Evolutionary conservation across 805 yeast genomes (phyloP), one percentile per base, ranked within the genome.

Genomic region (Wickerhamomyces mucosus): DNA sequence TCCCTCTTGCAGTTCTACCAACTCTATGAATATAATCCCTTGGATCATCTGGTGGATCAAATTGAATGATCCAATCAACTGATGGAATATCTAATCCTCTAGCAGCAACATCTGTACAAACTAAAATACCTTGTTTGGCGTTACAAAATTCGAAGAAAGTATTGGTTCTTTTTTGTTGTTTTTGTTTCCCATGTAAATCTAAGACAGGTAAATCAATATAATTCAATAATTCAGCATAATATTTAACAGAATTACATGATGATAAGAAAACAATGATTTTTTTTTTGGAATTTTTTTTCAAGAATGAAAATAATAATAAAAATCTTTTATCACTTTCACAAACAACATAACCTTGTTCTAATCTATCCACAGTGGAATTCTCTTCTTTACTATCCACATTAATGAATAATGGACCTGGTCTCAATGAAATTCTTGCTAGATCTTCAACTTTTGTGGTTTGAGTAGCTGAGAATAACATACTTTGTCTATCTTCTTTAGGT

Each of bases 11-110:
- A 18, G 99, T 92, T 68, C 99, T 79, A 44, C 99, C 99, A 22
- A 92, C 98, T 60, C 99, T 77, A 64, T 92, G 99, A 46, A 92
- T 92, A 58, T 92, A 92, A 61, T 92, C 97, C 63, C 97, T 78
- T 60, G 98, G 98, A 63, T 92, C 98, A 78, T 92, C 98, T 56
- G 98, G 98, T 34, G 98, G 98, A 58, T 92, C 99, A 53, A 85
- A 92, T 66, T 92, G 98, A 43, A 92, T 81, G 51, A 92, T 92
- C 98, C 98, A 92, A 64, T 94, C 98, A 34, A 92, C 98, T 18
- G 94, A 79, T 33, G 99, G 99, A 46, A 92, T 92, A 65, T 92
- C 99, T 44, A 92, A 73, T 16, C 99, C 99, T 69, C 99, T 78
- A 15, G 99, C 98, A 20, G 98, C 99, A 45, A 92, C 98, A 59